These are phyloP conservation scores for Irpex sp. DNA, from an alignment of 1,284 basidiomycete species.

Conservation along the genomic window DNA sequence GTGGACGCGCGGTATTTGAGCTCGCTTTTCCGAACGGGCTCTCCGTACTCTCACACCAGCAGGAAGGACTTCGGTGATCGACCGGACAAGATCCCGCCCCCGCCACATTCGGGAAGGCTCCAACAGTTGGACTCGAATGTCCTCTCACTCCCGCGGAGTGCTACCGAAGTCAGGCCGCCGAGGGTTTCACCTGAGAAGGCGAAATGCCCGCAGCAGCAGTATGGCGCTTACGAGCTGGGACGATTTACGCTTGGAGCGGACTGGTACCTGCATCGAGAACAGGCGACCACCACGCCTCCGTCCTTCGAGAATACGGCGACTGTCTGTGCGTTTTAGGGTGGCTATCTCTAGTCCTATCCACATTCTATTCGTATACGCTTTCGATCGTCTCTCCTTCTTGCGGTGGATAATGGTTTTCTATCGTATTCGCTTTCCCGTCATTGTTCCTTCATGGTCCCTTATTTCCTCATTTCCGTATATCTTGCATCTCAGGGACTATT, in stretches of 20 bases:
- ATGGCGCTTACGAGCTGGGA: background rate
- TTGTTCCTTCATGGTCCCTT: background rate
- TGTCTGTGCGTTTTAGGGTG: background rate
- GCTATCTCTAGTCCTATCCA: background rate
- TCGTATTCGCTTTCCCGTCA: background rate
- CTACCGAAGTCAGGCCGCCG: constrained; percentile 7
- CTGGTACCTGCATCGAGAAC: background rate
- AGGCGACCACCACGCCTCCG: background rate
- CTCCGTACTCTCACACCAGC: background rate
- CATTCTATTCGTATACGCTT: background rate
- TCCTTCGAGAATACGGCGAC: background rate
- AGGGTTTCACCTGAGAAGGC: background rate
- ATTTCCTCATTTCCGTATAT: background rate
- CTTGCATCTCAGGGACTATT: background rate
- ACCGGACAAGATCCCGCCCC: background rate
- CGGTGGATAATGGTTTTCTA: background rate
- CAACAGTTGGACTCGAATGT: constrained; percentile 1
- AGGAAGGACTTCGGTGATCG: constrained; percentile 10
- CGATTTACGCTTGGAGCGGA: background rate
- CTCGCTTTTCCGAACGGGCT: background rate
- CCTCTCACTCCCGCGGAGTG: constrained; percentile 3
- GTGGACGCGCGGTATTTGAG: background rate
- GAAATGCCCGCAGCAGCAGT: background rate
- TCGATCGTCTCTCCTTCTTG: background rate
- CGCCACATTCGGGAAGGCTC: constrained; percentile 1